Evolutionary conservation across 768 basidiomycete genomes (phyloP).

Genomic region (Agaricus subrufescens): DNA sequence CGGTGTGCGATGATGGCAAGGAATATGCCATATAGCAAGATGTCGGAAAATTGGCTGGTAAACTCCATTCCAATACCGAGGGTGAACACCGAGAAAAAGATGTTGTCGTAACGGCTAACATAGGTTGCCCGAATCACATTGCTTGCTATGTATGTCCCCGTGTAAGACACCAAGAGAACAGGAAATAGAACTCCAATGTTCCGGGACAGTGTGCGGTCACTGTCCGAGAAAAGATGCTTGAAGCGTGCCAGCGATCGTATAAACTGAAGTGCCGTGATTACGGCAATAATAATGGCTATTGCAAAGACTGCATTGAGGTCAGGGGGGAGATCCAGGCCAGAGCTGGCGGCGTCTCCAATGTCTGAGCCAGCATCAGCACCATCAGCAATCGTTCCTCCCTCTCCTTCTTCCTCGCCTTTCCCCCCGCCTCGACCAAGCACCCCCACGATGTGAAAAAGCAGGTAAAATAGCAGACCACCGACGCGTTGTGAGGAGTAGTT

Average conservation of each 20-base stretch:
- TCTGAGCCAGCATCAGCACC: background rate
- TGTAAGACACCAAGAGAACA: background rate
- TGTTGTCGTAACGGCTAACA: background rate
- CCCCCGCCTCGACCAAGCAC: background rate
- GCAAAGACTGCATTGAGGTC: background rate
- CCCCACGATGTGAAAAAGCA: background rate
- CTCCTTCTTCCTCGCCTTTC: no score
- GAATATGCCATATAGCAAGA: background rate
- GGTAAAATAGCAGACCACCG: background rate
- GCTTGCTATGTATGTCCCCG: background rate
- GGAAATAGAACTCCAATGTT: slow-evolving; percentile 4
- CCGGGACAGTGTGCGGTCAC: background rate
- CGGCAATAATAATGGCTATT: background rate
- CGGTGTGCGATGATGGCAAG: slow-evolving; percentile 1
- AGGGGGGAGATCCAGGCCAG: background rate
- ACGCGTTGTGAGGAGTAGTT: background rate
- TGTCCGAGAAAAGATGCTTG: background rate
- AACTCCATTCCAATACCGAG: background rate
- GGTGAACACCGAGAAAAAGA: background rate
- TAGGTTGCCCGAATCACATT: background rate
- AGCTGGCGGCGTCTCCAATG: background rate
- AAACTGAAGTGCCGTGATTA: background rate
- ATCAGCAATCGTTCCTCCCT: no score
- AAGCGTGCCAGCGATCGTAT: background rate
- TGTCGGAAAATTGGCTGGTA: background rate